Percentiles rank a stretch among this genome's conserved stretches.
phyloP scores from a whole-genome alignment of 441 rosid genomes.

The Croton laevigatus region DNA sequence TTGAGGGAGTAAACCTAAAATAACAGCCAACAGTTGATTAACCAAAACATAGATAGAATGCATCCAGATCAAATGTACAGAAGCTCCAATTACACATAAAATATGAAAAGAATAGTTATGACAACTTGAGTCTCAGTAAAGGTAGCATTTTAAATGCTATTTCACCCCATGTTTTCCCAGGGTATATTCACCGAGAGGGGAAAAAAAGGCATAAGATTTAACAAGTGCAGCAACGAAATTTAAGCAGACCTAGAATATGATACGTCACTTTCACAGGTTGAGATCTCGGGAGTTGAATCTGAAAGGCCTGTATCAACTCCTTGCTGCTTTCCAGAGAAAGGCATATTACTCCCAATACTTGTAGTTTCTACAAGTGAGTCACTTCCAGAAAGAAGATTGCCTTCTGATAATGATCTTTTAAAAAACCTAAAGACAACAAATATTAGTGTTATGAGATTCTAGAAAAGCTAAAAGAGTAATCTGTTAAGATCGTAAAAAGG shows the following conservation, averaged over 20 bases:
- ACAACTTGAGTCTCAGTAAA: not conserved
- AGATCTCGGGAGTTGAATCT: constrained; percentile 65
- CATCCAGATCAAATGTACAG: constrained; percentile 7
- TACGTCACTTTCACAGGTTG: constrained; percentile 52
- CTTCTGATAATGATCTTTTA: constrained; percentile 91
- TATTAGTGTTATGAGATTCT: constrained; percentile 13
- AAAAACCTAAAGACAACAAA: constrained; percentile 41
- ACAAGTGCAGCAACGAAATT: not conserved
- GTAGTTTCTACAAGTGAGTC: constrained; percentile 39
- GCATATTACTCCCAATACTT: constrained; percentile 33
- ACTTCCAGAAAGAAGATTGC: constrained; percentile 58
- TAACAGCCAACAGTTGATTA: constrained; percentile 19
- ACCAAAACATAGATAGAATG: constrained; percentile 5
- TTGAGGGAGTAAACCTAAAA: constrained; percentile 47
- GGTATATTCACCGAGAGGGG: not conserved
- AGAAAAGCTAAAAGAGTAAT: no score
- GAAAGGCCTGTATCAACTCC: constrained; percentile 50
- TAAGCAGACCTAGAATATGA: constrained; percentile 51
- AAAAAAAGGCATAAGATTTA: not conserved
- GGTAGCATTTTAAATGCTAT: not conserved
- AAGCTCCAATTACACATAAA: not conserved
- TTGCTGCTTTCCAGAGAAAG: constrained; percentile 35
- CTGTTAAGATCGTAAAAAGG: no score
- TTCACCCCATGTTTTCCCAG: not conserved
- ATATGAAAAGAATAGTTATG: not conserved